These are phyloP conservation scores for Fomitopsis palustris DNA, from an alignment of 1,284 basidiomycete genomes.

Conservation along the genomic window DNA sequence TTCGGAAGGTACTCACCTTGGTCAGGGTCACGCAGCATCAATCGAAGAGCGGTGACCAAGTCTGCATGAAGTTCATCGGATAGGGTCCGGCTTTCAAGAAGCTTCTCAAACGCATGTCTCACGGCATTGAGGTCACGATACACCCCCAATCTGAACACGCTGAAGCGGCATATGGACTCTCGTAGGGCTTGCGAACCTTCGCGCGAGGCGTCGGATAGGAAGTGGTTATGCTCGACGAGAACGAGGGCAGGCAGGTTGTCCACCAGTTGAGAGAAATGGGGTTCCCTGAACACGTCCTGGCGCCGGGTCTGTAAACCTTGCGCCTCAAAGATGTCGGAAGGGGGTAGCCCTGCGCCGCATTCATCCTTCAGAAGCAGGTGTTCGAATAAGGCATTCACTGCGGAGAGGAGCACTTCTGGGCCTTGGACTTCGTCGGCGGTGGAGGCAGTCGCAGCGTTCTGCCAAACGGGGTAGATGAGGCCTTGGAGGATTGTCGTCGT, in stretches of 20 bases:
- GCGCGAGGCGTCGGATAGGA: conserved; percentile 47
- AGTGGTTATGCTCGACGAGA: conserved; percentile 58
- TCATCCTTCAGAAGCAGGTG: conserved; percentile 54
- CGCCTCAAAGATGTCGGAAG: conserved; percentile 54
- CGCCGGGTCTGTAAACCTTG: conserved; percentile 66
- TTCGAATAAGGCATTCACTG: conserved; percentile 60
- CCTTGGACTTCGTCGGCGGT: conserved; percentile 35
- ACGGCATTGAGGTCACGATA: conserved; percentile 70
- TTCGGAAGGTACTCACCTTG: conserved; percentile 10
- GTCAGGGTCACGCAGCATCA: conserved; percentile 56
- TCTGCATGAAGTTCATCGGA: conserved; percentile 53
- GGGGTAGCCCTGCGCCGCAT: conserved; percentile 40
- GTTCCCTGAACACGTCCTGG: conserved; percentile 59
- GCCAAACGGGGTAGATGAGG: conserved; percentile 74
- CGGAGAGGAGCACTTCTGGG: conserved; percentile 49
- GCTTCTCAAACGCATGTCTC: conserved; percentile 61
- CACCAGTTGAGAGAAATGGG: conserved; percentile 61
- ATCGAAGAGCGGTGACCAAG: conserved; percentile 60
- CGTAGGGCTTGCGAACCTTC: conserved; percentile 48
- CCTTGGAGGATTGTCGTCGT: conserved; percentile 70
- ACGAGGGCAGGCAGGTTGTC: conserved; percentile 64
- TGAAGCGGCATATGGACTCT: conserved; percentile 51
- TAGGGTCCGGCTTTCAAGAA: conserved; percentile 47
- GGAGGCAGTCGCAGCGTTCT: conserved; percentile 40
- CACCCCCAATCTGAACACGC: conserved; percentile 65